phyloP scores from a whole-genome alignment of 169 alveolate genomes.

The Babesia microti region DNA sequence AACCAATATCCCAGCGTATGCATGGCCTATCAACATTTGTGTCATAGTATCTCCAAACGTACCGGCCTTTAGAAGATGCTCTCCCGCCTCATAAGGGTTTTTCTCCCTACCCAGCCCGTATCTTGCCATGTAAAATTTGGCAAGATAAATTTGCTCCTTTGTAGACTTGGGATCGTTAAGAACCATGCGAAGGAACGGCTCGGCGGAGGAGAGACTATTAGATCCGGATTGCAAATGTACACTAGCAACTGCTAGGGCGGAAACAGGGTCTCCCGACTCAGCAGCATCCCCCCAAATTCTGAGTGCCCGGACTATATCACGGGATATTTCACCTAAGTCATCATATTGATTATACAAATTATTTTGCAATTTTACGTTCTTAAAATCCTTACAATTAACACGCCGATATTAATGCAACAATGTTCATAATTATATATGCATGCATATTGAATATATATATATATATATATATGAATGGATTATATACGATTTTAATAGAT shows the following conservation, averaged over 20 bases:
- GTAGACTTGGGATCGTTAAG: conserved; percentile 9
- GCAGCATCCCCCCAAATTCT: conserved; percentile 72
- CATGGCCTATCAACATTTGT: conserved; percentile 71
- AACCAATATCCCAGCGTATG: conserved; percentile 66
- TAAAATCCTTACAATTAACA: too few relatives aligned
- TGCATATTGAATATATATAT: too few relatives aligned
- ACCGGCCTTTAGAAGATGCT: conserved; percentile 61
- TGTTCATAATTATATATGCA: too few relatives aligned
- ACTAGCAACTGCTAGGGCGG: conserved; percentile 68
- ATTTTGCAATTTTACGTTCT: too few relatives aligned
- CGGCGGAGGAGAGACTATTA: conserved; percentile 18
- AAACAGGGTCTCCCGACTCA: conserved; percentile 71
- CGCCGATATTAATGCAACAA: too few relatives aligned
- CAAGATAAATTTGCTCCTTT: conserved; percentile 30
- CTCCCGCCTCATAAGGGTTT: conserved; percentile 63
- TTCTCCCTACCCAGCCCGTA: conserved; percentile 61
- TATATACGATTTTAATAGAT: too few relatives aligned
- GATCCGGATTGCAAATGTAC: background rate
- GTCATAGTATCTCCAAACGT: conserved; percentile 70
- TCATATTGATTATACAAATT: too few relatives aligned
- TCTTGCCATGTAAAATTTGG: conserved; percentile 48
- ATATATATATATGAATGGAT: too few relatives aligned
- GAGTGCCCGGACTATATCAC: conserved; percentile 63
- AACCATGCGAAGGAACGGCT: conserved; percentile 28
- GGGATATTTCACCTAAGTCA: conserved; percentile 28